These are phyloP conservation scores for Rhizopus microsporus DNA, from an alignment of 371 early-diverging fungal genomes.

Conservation along the genomic window DNA sequence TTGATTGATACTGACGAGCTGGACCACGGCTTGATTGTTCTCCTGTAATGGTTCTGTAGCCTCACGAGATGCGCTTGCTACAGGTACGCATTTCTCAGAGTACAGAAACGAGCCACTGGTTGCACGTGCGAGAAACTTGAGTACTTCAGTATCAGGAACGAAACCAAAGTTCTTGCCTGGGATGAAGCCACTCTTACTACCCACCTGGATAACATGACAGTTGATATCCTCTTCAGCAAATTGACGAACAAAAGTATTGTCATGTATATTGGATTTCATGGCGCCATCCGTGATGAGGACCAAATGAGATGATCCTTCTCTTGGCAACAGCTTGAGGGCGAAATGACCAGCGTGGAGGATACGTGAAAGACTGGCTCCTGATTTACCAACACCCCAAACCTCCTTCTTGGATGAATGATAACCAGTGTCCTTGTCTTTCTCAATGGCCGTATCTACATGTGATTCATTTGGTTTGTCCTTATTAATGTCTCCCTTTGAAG, in stretches of 20 bases:
- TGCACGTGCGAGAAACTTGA: conserved; percentile 79
- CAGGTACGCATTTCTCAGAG: conserved; percentile 62
- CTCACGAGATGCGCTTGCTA: neutral
- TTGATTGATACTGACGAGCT: conserved; percentile 18
- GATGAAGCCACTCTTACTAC: conserved; percentile 71
- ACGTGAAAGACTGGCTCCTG: conserved; percentile 63
- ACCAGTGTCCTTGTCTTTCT: conserved; percentile 16
- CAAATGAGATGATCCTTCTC: conserved; percentile 69
- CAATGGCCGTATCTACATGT: neutral
- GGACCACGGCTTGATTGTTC: conserved; percentile 6
- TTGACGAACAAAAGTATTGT: conserved; percentile 57
- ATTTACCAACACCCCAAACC: conserved; percentile 64
- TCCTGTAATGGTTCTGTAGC: neutral
- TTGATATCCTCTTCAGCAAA: conserved; percentile 71
- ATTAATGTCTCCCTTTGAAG: conserved; percentile 1
- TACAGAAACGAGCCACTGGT: conserved; percentile 84
- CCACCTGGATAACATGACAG: conserved; percentile 86
- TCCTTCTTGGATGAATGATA: conserved; percentile 46
- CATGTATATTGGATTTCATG: conserved; percentile 63
- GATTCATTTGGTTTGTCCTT: neutral
- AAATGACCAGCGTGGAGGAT: conserved; percentile 74
- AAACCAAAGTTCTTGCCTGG: conserved; percentile 86
- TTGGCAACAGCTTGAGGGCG: conserved; percentile 72
- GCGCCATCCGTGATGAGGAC: conserved; percentile 91
- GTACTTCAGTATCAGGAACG: conserved; percentile 85